Base-by-base conservation (phyloP, 371 early-diverging fungal genomes). In the Polyrhizophydium stewartii region DNA sequence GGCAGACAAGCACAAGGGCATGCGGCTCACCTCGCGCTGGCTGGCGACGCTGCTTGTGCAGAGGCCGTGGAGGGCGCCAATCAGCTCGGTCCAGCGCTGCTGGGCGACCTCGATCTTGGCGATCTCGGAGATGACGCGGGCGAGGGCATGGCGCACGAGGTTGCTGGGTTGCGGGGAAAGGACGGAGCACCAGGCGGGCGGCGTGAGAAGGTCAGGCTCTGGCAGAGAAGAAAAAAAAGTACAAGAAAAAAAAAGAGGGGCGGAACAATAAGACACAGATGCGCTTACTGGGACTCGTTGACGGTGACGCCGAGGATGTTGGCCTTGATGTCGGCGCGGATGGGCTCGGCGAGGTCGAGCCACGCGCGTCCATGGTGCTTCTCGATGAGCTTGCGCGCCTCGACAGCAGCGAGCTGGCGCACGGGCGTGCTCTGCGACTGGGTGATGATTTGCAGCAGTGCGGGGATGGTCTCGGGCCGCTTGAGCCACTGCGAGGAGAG, bases 371-470 rank as follows among this genome's bases (percentile, higher is more conserved):
- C 68, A 25, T 55, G 47, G n/a, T 59, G 84, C 69, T 79, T 85
- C 19, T 83, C 59, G 31, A 89, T 76, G 64, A 87, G 85, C 67
- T 94, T 94, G 65, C 90, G 85, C 57, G 90, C 83, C 77, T 94
- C 94, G 33, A 94, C 92, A 9, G 93, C 89, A 32, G 93, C 90
- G 40, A 94, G 75, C 72, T 93, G 93, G 53, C 93, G 89, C 38
- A 92, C 76, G 79, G 84, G 70, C 16, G n/a, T 43, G n/a, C 16
- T 17, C n/a, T 16, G n/a, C 0, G 1, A 17, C 19, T 46, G 12
- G 6, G 64, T 32, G 24, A 53, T 37, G 32, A 64, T 65, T 27
- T 61, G 33, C 28, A 65, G 37, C 24, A 65, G 35, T n/a, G 33
- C 40, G 27, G 63, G 63, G 31, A 61, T 63, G n/a, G 63, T 56